Base-by-base conservation (phyloP, 495 filamentous ascomycete genomes). In the Ascodesmis nigricans region DNA sequence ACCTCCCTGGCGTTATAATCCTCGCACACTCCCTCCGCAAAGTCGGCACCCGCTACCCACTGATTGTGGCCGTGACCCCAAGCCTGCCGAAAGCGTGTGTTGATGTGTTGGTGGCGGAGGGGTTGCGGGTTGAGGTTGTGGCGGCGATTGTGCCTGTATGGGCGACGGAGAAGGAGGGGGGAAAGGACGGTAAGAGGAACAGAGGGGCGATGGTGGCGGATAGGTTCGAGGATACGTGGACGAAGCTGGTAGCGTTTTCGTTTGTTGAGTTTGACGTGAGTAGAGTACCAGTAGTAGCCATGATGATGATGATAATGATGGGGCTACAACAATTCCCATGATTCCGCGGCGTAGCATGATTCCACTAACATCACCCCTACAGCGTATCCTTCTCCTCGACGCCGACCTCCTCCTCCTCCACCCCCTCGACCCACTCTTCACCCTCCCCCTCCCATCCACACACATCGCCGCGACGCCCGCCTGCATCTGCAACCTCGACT, bases 171-270 rank as follows among this genome's bases (percentile, higher is more conserved):
- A 41, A 53, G 13, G 40, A 47, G n/a, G 18, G 3, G 7, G n/a
- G n/a, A n/a, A n/a, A n/a, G n/a, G n/a, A n/a, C n/a, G n/a, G n/a
- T n/a, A n/a, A n/a, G n/a, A n/a, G n/a, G n/a, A n/a, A n/a, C n/a
- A n/a, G n/a, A n/a, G n/a, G n/a, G n/a, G 15, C 38, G 3, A 38
- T 58, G 4, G 58, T 62, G 22, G 58, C 59, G 0, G 48, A 55
- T 21, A 58, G 63, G 9, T 67, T 66, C 35, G 43, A 45, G 27
- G 62, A 67, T 37, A 67, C 65, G 11, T 67, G 61, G 63, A 66
- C 64, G 1, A 69, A 70, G 35, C 53, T 68, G 0, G 54, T 56
- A 16, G 63, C 64, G 14, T 69, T 66, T 45, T 55, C 56, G 19
- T 40, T 63, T 2, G 50, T 44, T 21, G 51, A 47, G 9, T 58